These are phyloP conservation scores for Phytophthora capsici DNA, from an alignment of 352 stramenopile species.

Conservation along the genomic window DNA sequence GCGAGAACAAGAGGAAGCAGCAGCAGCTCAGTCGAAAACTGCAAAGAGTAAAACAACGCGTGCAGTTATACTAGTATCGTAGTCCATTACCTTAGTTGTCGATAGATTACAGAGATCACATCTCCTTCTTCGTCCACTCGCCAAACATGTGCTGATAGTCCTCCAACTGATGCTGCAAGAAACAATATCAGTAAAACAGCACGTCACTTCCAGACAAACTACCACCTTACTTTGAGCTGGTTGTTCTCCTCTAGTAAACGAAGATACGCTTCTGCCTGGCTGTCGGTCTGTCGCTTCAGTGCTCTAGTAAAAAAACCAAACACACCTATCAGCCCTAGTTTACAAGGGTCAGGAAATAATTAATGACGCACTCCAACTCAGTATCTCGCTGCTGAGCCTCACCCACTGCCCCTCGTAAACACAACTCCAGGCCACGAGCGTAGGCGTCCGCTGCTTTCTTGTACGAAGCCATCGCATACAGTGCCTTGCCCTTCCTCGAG, in stretches of 20 bases:
- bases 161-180: constrained; percentile 63
- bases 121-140: constrained; percentile 86
- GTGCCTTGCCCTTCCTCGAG: constrained; percentile 81
- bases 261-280: constrained; percentile 74
- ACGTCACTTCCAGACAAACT: neutral
- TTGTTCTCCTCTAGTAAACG: constrained; percentile 78
- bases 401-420: constrained; percentile 66
- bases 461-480: constrained; percentile 72
- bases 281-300: constrained; percentile 70
- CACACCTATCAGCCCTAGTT: neutral
- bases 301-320: constrained; percentile 41
- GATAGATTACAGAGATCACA: constrained; percentile 39
- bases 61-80: neutral
- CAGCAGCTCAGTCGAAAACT: constrained; percentile 38
- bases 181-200: neutral
- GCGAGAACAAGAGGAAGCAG: constrained; percentile 39
- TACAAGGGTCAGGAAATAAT: neutral
- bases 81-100: neutral
- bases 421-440: constrained; percentile 70
- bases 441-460: constrained; percentile 78
- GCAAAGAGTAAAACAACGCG: constrained; percentile 14
- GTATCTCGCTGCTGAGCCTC: constrained; percentile 75
- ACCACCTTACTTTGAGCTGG: constrained; percentile 63
- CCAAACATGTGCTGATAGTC: constrained; percentile 86
- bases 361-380: constrained; percentile 64